Base-by-base conservation (phyloP, 768 basidiomycete genomes). In the Xerocomellus chrysenteron region DNA sequence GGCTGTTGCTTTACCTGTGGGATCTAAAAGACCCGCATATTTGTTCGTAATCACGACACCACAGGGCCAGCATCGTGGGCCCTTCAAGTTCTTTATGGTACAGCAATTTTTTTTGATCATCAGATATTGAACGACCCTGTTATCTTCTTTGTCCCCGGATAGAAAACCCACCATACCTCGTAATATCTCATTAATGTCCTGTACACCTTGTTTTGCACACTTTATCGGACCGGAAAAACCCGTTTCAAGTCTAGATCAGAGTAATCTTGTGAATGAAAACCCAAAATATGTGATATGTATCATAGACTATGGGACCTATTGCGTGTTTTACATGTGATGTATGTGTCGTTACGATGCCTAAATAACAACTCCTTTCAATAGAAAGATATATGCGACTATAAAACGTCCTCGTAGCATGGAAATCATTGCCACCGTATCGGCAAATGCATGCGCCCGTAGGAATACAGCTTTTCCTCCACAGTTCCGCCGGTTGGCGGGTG, bases 301-400 rank as follows among this genome's bases (percentile, higher is more conserved):
- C 56, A 39, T 65, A 57, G 57, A 60, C 54, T 43, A 60, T 58
- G 50, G 30, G 14, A 56, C 44, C 33, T 40, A 3, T 56, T 67
- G 67, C 40, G 52, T 59, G 59, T 30, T 66, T 55, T 68, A 68
- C 61, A 66, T 68, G 54, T 68, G 66, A 50, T 66, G 50, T 66
- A 50, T 66, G 50, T 66, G 44, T 43, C 57, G 46, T 56, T 58
- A 55, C 19, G 58, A 68, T 66, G 60, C 58, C 48, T 41, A 66
- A 64, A 65, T 65, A 68, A 55, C 48, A 17, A 28, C 17, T 57
- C 53, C 33, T 8, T 41, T n/a, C n/a, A n/a, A 49, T 37, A 32
- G 47, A 52, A 53, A 54, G 37, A 35, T 43, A 52, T 28, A 37
- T 52, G 55, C 41, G 37, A 40, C 21, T 14, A 40, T 11, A 52